Evolutionary conservation across 2,329 filamentous ascomycete genomes (phyloP), one percentile per base, ranked within the genome.

Genomic region (Diaporthe vaccinii): DNA sequence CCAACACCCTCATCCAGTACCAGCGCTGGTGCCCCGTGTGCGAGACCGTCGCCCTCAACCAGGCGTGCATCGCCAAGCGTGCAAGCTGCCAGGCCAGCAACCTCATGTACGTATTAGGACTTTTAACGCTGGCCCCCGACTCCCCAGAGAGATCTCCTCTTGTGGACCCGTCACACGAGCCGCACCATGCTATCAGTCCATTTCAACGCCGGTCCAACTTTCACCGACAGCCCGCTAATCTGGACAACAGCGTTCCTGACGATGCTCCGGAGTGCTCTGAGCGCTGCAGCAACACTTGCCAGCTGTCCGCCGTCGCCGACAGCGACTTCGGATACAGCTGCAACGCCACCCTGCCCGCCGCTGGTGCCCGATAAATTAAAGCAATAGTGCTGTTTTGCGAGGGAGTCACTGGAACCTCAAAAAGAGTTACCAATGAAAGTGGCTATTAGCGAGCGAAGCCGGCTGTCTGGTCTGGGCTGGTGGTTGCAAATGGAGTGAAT

Each of bases 11-110:
- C 59, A 76, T 76, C 68, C 46, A 74, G 59, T 76, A 76, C 61
- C 72, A 74, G 69, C 73, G 73, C n/a, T 76, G 68, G 73, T 76
- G 75, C 55, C 75, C 75, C 22, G 73, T 76, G 46, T 76, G 75
- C 61, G 75, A 76, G 46, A 76, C 73, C 25, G 75, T 76, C 36
- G 75, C 62, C 49, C 65, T 72, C 46, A 76, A 76, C 73, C 57
- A 76, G 58, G 70, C 70, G 1, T 72, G 70, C 46, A 72, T 72
- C 31, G 58, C 57, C 34, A 72, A 72, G 70, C 70, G 58, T 10
- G 70, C 70, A 34, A 62, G 57, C 46, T 75, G 74, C 55, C 74
- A 75, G 61, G 28, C 53, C 53, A 75, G 61, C 74, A 53, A 22
- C 46, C 72, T 75, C 22, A 28, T 73, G 74, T 75, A 73, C 31